Conservation (phyloP, 495 filamentous ascomycete species). For the Talaromyces thailandensis region DNA sequence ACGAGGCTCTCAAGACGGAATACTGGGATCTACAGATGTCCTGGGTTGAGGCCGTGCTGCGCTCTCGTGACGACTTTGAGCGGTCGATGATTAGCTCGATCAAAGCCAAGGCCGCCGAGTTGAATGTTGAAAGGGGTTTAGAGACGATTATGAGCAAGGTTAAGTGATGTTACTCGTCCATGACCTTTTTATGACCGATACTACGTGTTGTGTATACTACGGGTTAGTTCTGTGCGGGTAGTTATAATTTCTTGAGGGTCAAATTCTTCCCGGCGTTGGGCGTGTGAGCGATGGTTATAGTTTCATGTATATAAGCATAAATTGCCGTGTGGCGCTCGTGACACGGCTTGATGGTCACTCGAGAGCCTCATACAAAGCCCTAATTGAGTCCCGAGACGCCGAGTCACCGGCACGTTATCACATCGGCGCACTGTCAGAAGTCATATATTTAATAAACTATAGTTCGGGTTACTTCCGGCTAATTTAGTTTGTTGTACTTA, state of each 20-base stretch:
- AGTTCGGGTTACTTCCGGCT: background rate
- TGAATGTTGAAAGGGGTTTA: constrained; percentile 64
- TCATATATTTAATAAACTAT: background rate
- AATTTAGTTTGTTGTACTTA: background rate
- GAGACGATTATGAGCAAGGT: constrained; percentile 91
- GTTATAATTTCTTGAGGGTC: background rate
- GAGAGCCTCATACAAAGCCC: background rate
- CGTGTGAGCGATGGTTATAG: background rate
- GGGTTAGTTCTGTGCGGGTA: background rate
- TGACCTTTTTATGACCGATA: background rate
- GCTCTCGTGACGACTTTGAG: constrained; percentile 87
- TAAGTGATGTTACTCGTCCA: constrained; percentile 37
- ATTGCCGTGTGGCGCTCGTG: background rate
- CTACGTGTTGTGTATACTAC: background rate
- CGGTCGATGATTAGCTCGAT: constrained; percentile 77
- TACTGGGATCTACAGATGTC: constrained; percentile 94
- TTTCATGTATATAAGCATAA: constrained; percentile 4
- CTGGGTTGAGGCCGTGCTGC: constrained; percentile 93
- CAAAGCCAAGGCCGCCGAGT: constrained; percentile 76
- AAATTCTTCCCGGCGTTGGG: background rate
- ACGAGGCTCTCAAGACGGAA: constrained; percentile 69
- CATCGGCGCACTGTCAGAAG: background rate
- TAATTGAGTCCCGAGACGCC: background rate
- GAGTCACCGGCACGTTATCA: background rate
- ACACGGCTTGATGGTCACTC: background rate